These are phyloP conservation scores for Penicillium glabrum DNA, from an alignment of 2,329 filamentous ascomycete genomes.

Conservation along the genomic window DNA sequence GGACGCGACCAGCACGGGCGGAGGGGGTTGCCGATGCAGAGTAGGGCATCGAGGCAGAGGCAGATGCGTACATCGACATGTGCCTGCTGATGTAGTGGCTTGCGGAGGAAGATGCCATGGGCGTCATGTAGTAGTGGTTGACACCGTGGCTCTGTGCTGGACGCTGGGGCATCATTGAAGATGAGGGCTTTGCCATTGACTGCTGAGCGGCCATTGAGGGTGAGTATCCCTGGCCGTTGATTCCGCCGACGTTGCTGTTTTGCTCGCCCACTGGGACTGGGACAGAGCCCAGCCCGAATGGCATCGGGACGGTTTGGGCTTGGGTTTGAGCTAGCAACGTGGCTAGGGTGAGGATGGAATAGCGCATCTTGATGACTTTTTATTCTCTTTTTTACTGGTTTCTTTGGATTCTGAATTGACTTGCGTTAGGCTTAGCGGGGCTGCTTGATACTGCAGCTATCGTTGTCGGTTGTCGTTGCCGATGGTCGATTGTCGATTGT, in stretches of 20 bases:
- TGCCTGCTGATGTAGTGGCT: neutral
- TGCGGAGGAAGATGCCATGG: neutral
- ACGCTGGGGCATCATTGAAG: neutral
- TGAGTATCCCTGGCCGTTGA: neutral
- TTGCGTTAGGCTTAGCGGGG: neutral
- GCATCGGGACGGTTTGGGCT: conserved; percentile 4
- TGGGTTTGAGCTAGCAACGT: conserved; percentile 13
- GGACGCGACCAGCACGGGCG: neutral
- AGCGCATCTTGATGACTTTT: conserved; percentile 12
- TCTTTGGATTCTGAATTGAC: too few relatives aligned
- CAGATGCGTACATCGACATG: neutral
- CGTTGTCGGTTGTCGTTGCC: neutral
- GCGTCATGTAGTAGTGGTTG: neutral
- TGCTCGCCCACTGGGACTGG: neutral
- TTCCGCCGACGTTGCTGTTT: neutral
- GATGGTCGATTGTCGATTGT: neutral
- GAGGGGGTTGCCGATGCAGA: neutral
- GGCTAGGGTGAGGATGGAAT: conserved; percentile 14
- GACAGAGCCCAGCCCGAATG: neutral
- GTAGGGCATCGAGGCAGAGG: neutral
- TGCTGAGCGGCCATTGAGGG: neutral
- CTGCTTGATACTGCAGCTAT: neutral
- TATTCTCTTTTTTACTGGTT: neutral
- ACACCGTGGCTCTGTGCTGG: neutral
- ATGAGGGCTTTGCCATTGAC: neutral